These are phyloP conservation scores for Musa troglodytarum DNA, from an alignment of 176 grass and related monocot genomes.

Conservation along the genomic window DNA sequence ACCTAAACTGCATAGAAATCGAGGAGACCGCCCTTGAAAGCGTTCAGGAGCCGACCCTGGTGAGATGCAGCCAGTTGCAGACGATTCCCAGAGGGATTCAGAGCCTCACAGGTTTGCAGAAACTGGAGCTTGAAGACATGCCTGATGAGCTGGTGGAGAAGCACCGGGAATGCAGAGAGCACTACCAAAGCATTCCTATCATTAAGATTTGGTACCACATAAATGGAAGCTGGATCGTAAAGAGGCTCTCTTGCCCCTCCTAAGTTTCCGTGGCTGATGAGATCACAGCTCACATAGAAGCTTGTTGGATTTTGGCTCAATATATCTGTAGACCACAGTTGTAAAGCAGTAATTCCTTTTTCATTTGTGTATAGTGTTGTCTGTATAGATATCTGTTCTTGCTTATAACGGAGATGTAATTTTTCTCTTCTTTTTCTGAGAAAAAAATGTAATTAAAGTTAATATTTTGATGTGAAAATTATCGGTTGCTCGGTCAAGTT, in stretches of 20 bases:
- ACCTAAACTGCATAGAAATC: slow-evolving; percentile 31
- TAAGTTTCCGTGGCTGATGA: too few relatives aligned
- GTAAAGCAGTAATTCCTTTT: too few relatives aligned
- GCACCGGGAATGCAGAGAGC: background rate
- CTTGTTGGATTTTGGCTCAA: too few relatives aligned
- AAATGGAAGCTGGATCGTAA: background rate
- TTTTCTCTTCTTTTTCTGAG: too few relatives aligned
- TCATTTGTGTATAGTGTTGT: too few relatives aligned
- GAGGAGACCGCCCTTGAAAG: slow-evolving; percentile 14
- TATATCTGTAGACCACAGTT: too few relatives aligned
- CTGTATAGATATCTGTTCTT: too few relatives aligned
- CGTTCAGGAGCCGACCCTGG: slow-evolving; percentile 8
- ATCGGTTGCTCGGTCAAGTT: too few relatives aligned
- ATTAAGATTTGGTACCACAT: slow-evolving; percentile 17
- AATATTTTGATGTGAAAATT: too few relatives aligned
- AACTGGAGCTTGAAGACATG: slow-evolving; percentile 26
- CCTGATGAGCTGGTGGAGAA: slow-evolving; percentile 20
- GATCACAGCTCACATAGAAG: too few relatives aligned
- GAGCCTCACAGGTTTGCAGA: slow-evolving; percentile 26
- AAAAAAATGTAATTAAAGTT: too few relatives aligned
- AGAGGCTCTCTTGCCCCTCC: background rate
- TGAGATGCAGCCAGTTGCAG: slow-evolving; percentile 22
- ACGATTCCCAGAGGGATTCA: slow-evolving; percentile 26
- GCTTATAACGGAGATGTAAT: too few relatives aligned
- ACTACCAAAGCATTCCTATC: background rate